Percentiles rank a stretch among this genome's conserved stretches.
phyloP scores from a whole-genome alignment of 352 stramenopile genomes.

The Pythium aquatile region DNA sequence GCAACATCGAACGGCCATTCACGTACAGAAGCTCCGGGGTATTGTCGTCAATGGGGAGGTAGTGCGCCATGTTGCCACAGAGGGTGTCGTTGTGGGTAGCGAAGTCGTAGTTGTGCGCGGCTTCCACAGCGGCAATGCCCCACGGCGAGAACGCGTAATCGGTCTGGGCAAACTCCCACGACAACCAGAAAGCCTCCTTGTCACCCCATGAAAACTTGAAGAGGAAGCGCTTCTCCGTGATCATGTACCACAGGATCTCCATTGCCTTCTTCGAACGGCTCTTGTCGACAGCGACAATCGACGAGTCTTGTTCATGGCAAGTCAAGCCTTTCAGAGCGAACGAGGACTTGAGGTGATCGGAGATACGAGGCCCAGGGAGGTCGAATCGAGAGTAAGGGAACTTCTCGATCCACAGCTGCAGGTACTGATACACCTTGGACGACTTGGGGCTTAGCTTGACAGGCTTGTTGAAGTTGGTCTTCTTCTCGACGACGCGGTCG shows the following conservation, averaged over 20 bases:
- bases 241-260: slow-evolving; percentile 66
- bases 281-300: slow-evolving; percentile 73
- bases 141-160: slow-evolving; percentile 69
- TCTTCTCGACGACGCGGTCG: slow-evolving; percentile 54
- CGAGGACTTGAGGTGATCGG: slow-evolving; percentile 35
- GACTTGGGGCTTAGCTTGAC: slow-evolving; percentile 28
- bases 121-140: slow-evolving; percentile 51
- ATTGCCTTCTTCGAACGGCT: slow-evolving; percentile 38
- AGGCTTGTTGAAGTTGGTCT: slow-evolving; percentile 51
- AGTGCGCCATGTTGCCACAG: slow-evolving; percentile 69
- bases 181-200: slow-evolving; percentile 79
- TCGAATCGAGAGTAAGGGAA: slow-evolving; percentile 43
- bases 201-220: slow-evolving; percentile 68
- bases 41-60: slow-evolving; percentile 33
- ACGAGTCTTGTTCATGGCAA: slow-evolving; percentile 71
- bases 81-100: slow-evolving; percentile 52
- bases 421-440: slow-evolving; percentile 31
- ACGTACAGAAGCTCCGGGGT: slow-evolving; percentile 50
- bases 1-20: slow-evolving; percentile 53
- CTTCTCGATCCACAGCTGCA: slow-evolving; percentile 36
- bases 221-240: slow-evolving; percentile 60
- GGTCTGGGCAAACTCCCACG: slow-evolving; percentile 50
- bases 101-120: slow-evolving; percentile 52
- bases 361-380: slow-evolving; percentile 25
- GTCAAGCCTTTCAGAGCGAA: slow-evolving; percentile 44